A percentile compares a stretch with the other conserved stretches of the same genome.
phyloP scores from a whole-genome alignment of 257 asterid genomes.

The Solanum chilense region DNA sequence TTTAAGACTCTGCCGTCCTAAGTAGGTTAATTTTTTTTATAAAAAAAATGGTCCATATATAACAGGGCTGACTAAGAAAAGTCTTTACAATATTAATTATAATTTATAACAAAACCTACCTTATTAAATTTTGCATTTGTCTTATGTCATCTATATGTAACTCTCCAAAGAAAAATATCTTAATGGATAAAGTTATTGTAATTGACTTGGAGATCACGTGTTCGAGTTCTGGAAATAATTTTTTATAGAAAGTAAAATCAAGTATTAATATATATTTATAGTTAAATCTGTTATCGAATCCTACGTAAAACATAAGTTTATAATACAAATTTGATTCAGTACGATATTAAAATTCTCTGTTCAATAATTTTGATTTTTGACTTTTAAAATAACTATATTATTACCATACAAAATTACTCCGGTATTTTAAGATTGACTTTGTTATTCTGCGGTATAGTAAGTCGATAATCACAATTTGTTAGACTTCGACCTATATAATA shows the following conservation, averaged over 20 bases:
- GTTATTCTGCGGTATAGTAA: background rate
- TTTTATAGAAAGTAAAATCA: background rate
- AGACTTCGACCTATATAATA: background rate
- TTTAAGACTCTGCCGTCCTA: background rate
- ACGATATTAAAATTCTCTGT: background rate
- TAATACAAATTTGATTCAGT: background rate
- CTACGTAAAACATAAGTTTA: no score
- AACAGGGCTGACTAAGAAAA: background rate
- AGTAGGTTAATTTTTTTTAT: background rate
- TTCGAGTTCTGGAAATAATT: fast-evolving
- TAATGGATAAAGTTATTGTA: background rate
- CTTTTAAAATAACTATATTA: no score
- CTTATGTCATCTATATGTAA: background rate
- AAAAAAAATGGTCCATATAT: background rate
- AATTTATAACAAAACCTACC: background rate
- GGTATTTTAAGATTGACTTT: background rate
- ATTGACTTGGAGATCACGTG: background rate
- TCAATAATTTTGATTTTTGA: background rate
- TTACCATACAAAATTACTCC: no score
- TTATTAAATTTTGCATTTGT: background rate
- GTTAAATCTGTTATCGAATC: fast-evolving
- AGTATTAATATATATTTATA: no score
- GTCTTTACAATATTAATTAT: background rate
- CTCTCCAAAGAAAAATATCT: background rate
- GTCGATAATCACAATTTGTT: fast-evolving